Evolutionary conservation across 345 rosid species (phyloP).

Genomic region (Euclidium syriacum): DNA sequence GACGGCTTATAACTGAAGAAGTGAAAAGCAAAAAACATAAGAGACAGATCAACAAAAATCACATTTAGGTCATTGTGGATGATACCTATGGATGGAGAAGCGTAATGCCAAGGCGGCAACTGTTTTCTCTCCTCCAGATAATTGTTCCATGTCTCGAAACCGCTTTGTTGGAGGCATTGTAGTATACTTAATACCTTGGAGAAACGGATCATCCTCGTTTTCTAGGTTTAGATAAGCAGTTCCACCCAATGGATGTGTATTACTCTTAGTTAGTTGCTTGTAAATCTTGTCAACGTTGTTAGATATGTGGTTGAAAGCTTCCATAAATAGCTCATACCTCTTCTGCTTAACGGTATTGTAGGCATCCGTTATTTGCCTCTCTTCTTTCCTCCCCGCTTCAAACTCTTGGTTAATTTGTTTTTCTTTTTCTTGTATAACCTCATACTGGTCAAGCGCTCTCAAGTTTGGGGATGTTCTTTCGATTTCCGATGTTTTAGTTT

Average conservation of each 20-base stretch:
- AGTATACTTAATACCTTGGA: slow-evolving; percentile 88
- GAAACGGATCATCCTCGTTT: slow-evolving; percentile 93
- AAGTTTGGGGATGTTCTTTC: slow-evolving; percentile 92
- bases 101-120: slow-evolving; percentile 95
- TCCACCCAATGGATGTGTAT: slow-evolving; percentile 87
- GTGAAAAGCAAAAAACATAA: no score
- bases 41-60: not conserved
- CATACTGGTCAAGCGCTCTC: slow-evolving; percentile 94
- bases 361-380: slow-evolving; percentile 74
- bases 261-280: slow-evolving; percentile 88
- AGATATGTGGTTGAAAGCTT: slow-evolving; percentile 87
- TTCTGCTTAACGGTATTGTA: slow-evolving; percentile 71
- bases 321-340: slow-evolving; percentile 92
- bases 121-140: slow-evolving; percentile 98
- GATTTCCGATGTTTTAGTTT: slow-evolving; percentile 59
- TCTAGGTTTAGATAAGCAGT: slow-evolving; percentile 89
- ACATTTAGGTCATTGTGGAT: not conserved
- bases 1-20: slow-evolving; percentile 83
- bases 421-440: slow-evolving; percentile 81
- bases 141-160: slow-evolving; percentile 96
- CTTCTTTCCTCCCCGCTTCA: slow-evolving; percentile 85
- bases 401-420: slow-evolving; percentile 71
- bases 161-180: slow-evolving; percentile 99
- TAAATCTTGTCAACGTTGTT: slow-evolving; percentile 76
- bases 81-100: slow-evolving; percentile 93